Conservation (phyloP, 768 basidiomycete species). For the Exidia glandulosa region DNA sequence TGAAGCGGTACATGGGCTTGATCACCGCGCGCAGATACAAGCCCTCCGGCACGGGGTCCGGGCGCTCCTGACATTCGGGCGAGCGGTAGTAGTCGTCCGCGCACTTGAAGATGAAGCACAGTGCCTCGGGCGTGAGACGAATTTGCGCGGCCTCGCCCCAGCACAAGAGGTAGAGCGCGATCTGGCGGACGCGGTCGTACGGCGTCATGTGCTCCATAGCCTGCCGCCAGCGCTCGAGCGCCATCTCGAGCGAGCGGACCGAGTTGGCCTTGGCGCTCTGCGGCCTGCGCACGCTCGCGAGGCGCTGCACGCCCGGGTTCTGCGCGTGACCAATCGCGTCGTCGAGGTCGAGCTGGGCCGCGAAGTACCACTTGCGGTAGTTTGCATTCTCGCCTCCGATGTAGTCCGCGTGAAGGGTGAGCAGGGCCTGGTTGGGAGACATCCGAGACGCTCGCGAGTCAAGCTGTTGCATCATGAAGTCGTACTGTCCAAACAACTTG, state of each 20-base stretch:
- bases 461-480: constrained; percentile 95
- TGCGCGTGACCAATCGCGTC: constrained; percentile 94
- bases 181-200: constrained; percentile 93
- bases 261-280: constrained; percentile 34
- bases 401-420: constrained; percentile 97
- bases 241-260: constrained; percentile 74
- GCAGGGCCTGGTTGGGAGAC: constrained; percentile 90
- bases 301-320: constrained; percentile 84
- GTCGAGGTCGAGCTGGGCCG: constrained; percentile 96
- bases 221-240: constrained; percentile 89
- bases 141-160: constrained; percentile 99
- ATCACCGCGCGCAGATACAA: constrained; percentile 84
- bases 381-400: constrained; percentile 98
- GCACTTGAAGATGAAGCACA: constrained; percentile 99
- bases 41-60: constrained; percentile 91
- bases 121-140: constrained; percentile 89
- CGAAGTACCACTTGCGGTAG: constrained; percentile 99
- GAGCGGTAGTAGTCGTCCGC: constrained; percentile 99
- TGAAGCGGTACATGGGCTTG: constrained; percentile 90
- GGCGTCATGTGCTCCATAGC: constrained; percentile 99
- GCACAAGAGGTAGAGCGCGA: constrained; percentile 90
- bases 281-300: constrained; percentile 65
- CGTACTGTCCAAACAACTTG: constrained; percentile 47
- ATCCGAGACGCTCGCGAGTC: constrained; percentile 98
- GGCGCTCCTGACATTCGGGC: constrained; percentile 89